Conservation (phyloP, 176 grass and related monocot species). For the Paspalum vaginatum region DNA sequence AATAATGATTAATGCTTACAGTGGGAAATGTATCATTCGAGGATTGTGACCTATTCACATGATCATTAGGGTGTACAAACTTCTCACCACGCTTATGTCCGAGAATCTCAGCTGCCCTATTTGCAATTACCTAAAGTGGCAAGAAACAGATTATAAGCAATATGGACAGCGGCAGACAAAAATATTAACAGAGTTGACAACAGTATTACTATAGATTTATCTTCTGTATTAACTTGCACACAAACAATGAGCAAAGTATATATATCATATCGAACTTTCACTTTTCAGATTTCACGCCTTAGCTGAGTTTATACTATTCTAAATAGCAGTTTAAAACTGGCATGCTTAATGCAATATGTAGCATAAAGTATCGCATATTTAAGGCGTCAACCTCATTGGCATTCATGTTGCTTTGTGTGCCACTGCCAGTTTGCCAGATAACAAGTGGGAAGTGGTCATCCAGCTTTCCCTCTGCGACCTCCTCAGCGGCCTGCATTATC, state of each 20-base stretch:
- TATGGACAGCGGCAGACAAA: conserved; percentile 22
- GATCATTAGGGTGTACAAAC: conserved; percentile 97
- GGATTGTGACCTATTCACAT: conserved; percentile 96
- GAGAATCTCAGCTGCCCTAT: conserved; percentile 95
- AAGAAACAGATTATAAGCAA: conserved; percentile 30
- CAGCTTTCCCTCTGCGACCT: conserved; percentile 88
- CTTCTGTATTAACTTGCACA: neutral
- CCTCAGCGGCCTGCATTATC: conserved; percentile 86
- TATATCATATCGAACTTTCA: neutral
- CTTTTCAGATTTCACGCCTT: neutral
- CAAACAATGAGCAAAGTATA: conserved; percentile 1
- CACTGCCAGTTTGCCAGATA: conserved; percentile 99
- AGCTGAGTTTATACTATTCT: neutral
- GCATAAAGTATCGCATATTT: conserved; percentile 16
- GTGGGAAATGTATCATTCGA: conserved; percentile 99
- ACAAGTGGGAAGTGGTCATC: conserved; percentile 96
- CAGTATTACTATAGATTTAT: too few relatives aligned
- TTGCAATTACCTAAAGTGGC: conserved; percentile 84
- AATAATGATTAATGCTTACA: conserved; percentile 60
- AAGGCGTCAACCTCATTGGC: conserved; percentile 81
- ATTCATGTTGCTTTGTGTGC: conserved; percentile 99
- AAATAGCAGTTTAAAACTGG: neutral
- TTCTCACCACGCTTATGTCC: conserved; percentile 89
- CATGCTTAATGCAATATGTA: conserved; percentile 3
- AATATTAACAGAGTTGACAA: neutral